Evolutionary conservation across 345 rosid species (phyloP), one percentile per base, ranked within the genome.

Genomic region (Eucalyptus marginata): DNA sequence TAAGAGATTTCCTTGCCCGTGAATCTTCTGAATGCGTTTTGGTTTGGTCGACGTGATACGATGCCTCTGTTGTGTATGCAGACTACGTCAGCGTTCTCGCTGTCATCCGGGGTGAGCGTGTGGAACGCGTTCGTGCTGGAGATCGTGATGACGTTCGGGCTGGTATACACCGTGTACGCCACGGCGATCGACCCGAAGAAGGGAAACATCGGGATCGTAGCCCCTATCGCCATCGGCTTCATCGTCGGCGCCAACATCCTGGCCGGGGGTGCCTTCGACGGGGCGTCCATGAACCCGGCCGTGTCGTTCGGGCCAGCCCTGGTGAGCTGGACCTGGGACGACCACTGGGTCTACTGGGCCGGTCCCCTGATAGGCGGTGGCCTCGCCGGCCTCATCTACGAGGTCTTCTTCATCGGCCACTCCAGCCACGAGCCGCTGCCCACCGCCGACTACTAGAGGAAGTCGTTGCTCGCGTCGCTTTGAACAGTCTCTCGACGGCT

Each of bases 211-310:
- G 99, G 98, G 89, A 90, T 89, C 1, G 93, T 97, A 0, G 99
- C 99, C 29, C 99, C 99, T 0, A 91, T 97, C 24, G 98, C 99
- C 1, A 97, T 97, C 9, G 99, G 99, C 92, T 97, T 97, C 93
- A 95, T 97, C 0, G 99, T 97, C 7, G 99, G 97, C 3, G 99
- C 99, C 86, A 97, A 97, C 92, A 96, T 97, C 87, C 92, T 97
- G 89, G 98, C 95, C 2, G 99, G 99, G 59, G 99, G 98, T 1
- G 98, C 96, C 4, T 97, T 97, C 85, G 95, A 93, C n/a, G 99
- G 99, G 79, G 99, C 98, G 31, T 97, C 99, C 14, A 97, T 97
- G 99, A 97, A 97, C 94, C 99, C 99, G 3, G 99, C 99, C 0
- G 99, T 97, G 51, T 95, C 99, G 17, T 97, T 97, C 56, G 99